Base-by-base conservation (phyloP, 176 grass and related monocot species). In the Cenchrus purpureus region DNA sequence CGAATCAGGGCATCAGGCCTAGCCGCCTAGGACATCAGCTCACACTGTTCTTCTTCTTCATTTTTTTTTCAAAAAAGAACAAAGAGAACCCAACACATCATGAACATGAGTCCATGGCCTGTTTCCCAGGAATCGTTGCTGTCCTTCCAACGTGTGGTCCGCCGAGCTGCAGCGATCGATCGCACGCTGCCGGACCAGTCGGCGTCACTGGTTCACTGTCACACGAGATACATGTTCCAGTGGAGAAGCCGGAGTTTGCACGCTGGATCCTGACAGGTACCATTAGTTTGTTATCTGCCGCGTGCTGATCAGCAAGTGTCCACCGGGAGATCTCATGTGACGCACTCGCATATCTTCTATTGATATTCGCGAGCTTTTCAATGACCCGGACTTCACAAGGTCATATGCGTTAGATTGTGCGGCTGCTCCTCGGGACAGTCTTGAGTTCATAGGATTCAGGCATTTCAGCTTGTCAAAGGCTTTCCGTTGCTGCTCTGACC, bases 191-290 rank as follows among this genome's bases (percentile, higher is more conserved):
- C 29, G 54, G 4, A 5, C 15, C 49, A 12, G 52, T 31, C 34
- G 44, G 79, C 12, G 54, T 51, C 79, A 11, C 10, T 6, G 53
- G 2, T 2, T 83, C 86, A 6, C 71, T 17, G 4, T 81, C 88
- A 10, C 78, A 77, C 88, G 88, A 69, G 82, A 7, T 29, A 62
- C 87, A 89, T 62, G 62, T 11, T 85, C 63, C 82, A 5, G 83
- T 64, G 73, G 83, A 85, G 64, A 81, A 85, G 71, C 64, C 71
- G 6, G 75, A 68, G 68, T 76, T 55, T 70, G 82, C 83, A 89
- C 83, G 77, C 43, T 81, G 71, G 71, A 89, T 85, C 44, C 25
- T 76, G 82, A 81, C 44, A 32, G 32, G 15, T 43, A 49, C 71
- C 55, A 11, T 43, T 67, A 4, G 60, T 34, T 57, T 10, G 32